Conservation (phyloP, 2,329 filamentous ascomycete genomes). For the Ploettnerulaceae sp. region DNA sequence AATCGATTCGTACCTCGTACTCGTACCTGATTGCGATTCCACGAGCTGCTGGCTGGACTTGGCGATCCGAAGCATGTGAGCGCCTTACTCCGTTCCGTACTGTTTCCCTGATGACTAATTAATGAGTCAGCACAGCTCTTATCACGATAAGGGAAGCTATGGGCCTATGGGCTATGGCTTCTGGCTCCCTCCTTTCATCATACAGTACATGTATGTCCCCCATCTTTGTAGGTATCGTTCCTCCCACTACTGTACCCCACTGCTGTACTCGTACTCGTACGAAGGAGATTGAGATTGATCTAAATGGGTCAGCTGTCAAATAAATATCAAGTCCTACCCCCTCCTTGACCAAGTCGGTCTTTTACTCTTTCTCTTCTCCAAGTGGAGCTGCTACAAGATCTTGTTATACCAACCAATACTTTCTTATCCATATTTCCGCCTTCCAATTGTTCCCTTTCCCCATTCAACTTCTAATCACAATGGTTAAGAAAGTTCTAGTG, state of each 20-base stretch:
- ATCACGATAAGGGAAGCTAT: too few species aligned
- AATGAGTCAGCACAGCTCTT: too few species aligned
- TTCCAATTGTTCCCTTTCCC: neutral
- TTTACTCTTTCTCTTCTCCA: neutral
- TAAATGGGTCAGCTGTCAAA: slow-evolving; percentile 3
- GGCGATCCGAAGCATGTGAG: too few species aligned
- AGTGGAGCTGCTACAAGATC: neutral
- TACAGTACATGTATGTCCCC: neutral
- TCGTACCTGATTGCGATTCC: slow-evolving; percentile 5
- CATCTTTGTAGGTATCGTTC: slow-evolving; percentile 1
- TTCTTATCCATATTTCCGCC: neutral
- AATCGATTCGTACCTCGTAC: too few species aligned
- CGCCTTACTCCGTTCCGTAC: too few species aligned
- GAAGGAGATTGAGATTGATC: slow-evolving; percentile 1
- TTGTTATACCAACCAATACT: neutral
- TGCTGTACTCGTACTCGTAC: slow-evolving; percentile 6
- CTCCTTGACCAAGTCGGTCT: slow-evolving; percentile 9
- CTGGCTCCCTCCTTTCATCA: neutral
- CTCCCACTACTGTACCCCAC: slow-evolving; percentile 15
- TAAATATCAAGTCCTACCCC: slow-evolving; percentile 12
- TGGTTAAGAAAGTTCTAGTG: slow-evolving; percentile 49
- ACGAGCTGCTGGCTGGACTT: too few species aligned
- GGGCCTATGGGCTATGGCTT: too few species aligned
- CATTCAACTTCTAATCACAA: slow-evolving; percentile 17
- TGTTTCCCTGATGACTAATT: too few species aligned